Evolutionary conservation across 139 green algal genomes (phyloP).

Genomic region (Coelastrella sp.): DNA sequence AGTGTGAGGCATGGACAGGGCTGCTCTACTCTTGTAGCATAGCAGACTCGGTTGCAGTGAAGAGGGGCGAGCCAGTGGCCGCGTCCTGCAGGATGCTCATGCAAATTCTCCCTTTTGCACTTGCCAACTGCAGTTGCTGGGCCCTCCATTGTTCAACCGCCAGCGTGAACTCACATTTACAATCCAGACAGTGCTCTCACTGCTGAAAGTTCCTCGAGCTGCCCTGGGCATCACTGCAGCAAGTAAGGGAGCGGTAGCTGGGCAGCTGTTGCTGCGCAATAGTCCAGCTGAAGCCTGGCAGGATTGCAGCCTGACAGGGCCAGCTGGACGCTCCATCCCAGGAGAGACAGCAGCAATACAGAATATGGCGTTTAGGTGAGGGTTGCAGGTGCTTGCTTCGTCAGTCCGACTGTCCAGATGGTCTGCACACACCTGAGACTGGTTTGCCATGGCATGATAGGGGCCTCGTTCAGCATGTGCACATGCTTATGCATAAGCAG

Average conservation of each 20-base stretch:
- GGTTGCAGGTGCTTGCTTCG: too few relatives aligned
- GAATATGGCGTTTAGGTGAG: conserved; percentile 53
- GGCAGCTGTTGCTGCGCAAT: conserved; percentile 67
- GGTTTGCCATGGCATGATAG: too few relatives aligned
- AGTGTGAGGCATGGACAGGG: too few relatives aligned
- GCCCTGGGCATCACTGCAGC: conserved; percentile 72
- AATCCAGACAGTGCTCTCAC: conserved; percentile 67
- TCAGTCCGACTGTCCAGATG: too few relatives aligned
- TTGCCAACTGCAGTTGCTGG: conserved; percentile 61
- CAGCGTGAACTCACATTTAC: conserved; percentile 62
- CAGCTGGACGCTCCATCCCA: conserved; percentile 57
- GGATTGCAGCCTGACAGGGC: conserved; percentile 61
- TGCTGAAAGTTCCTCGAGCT: conserved; percentile 74
- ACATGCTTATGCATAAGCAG: too few relatives aligned
- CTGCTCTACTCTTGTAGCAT: too few relatives aligned
- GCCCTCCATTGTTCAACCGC: conserved; percentile 59
- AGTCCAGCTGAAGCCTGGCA: conserved; percentile 50
- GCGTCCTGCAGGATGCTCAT: too few relatives aligned
- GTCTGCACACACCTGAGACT: too few relatives aligned
- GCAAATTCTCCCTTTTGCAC: too few relatives aligned
- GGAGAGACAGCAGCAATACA: conserved; percentile 67
- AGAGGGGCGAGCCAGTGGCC: too few relatives aligned
- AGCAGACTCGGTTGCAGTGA: too few relatives aligned
- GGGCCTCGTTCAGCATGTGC: too few relatives aligned
- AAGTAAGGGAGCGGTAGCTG: conserved; percentile 75